These are phyloP conservation scores for Phlyctochytrium arcticum DNA, from an alignment of 192 early-diverging fungal species.

Conservation along the genomic window DNA sequence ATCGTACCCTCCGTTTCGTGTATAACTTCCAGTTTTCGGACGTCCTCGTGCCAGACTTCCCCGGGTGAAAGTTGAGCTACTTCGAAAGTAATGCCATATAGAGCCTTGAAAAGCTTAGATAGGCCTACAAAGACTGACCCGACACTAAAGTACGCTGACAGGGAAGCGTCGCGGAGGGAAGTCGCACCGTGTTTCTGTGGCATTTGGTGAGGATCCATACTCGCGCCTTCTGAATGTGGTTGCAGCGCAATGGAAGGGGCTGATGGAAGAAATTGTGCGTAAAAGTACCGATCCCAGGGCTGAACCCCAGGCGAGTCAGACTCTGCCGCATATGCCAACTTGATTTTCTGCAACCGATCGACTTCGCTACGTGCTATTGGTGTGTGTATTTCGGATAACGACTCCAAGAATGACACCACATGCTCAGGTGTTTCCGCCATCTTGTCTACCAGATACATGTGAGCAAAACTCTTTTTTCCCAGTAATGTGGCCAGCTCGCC, in stretches of 20 bases:
- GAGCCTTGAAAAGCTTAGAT: slow-evolving; percentile 73
- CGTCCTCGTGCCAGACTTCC: slow-evolving; percentile 89
- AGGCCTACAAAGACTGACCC: slow-evolving; percentile 84
- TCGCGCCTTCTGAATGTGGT: too few relatives aligned
- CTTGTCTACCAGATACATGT: slow-evolving; percentile 84
- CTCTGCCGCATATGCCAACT: slow-evolving; percentile 23
- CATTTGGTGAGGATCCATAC: slow-evolving; percentile 10
- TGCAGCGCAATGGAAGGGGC: not conserved
- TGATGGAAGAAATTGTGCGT: slow-evolving; percentile 41
- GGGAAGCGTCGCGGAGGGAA: slow-evolving; percentile 29
- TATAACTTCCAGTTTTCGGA: slow-evolving; percentile 85
- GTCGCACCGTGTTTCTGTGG: not conserved
- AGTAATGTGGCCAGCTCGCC: slow-evolving; percentile 70
- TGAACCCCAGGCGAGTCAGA: slow-evolving; percentile 28
- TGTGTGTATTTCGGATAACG: slow-evolving; percentile 55
- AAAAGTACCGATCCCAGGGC: slow-evolving; percentile 85
- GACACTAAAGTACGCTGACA: slow-evolving; percentile 79
- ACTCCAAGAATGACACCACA: slow-evolving; percentile 80
- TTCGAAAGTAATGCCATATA: slow-evolving; percentile 86
- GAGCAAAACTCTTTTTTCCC: slow-evolving; percentile 76
- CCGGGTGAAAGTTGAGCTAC: slow-evolving; percentile 60
- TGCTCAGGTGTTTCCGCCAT: slow-evolving; percentile 81
- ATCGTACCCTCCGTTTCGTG: slow-evolving; percentile 82
- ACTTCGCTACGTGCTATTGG: slow-evolving; percentile 55
- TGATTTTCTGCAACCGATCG: slow-evolving; percentile 42